A percentile compares a stretch with the other conserved stretches of the same genome.
Evolutionary conservation across 129 eudicot genomes (phyloP).

Genomic region (Flaveria sonorensis): DNA sequence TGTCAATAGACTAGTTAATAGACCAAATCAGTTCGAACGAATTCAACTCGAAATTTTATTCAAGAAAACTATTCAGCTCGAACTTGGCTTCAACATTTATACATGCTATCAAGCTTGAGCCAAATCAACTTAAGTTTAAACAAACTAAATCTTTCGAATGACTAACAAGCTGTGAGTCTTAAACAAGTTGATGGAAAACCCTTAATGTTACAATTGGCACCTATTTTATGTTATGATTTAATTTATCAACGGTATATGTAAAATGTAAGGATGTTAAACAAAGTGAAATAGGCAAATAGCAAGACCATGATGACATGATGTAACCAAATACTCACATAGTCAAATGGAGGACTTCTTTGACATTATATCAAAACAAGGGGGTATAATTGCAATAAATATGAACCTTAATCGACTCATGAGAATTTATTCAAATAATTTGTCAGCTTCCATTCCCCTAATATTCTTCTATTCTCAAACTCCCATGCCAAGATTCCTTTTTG

Average conservation of each 20-base stretch:
- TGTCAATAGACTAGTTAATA: too few relatives aligned
- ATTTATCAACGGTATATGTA: background rate
- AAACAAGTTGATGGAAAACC: background rate
- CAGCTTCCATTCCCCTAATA: constrained; percentile 80
- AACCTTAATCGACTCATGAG: constrained; percentile 22
- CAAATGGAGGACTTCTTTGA: constrained; percentile 9
- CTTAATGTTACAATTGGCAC: background rate
- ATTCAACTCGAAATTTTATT: background rate
- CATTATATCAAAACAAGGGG: constrained; percentile 16
- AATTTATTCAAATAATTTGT: constrained; percentile 43
- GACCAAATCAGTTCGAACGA: background rate
- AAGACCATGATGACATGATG: background rate
- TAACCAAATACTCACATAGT: background rate
- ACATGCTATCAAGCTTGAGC: background rate
- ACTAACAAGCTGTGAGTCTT: background rate
- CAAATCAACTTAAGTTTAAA: background rate
- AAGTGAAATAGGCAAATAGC: background rate
- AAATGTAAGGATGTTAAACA: background rate
- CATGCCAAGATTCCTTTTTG: constrained; percentile 55
- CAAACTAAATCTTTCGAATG: background rate
- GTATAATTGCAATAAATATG: constrained; percentile 13
- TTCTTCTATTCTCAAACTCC: constrained; percentile 71
- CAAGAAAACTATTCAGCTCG: background rate
- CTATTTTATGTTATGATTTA: background rate
- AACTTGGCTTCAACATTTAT: background rate